A percentile compares a stretch with the other conserved stretches of the same genome.
phyloP scores from a whole-genome alignment of 2,329 filamentous ascomycete genomes.

The Harringtonia lauricola region DNA sequence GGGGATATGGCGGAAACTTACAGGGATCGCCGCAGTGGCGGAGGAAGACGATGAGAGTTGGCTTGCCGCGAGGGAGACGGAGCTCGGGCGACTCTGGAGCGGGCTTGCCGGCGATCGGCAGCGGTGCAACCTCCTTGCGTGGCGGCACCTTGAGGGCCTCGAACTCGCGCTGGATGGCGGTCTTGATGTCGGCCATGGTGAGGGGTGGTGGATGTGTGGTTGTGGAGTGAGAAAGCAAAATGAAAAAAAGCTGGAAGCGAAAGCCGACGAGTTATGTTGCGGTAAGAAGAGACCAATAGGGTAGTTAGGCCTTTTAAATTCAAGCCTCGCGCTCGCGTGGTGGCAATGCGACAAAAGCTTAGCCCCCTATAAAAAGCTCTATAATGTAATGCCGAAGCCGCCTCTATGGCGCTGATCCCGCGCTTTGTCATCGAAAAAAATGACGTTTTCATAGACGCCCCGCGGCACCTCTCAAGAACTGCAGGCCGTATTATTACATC shows the following conservation, averaged over 20 bases:
- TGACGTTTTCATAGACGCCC: too few species aligned
- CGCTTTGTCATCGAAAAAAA: too few species aligned
- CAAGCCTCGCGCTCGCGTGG: background rate
- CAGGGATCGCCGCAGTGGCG: constrained; percentile 67
- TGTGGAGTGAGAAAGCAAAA: background rate
- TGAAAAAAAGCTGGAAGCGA: constrained; percentile 13
- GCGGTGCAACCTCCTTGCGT: constrained; percentile 28
- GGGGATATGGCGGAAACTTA: constrained; percentile 25
- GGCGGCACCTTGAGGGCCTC: constrained; percentile 2
- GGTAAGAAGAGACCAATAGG: background rate
- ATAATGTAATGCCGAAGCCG: too few species aligned
- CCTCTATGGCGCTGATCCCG: too few species aligned
- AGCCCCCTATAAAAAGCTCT: too few species aligned
- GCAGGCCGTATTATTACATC: too few species aligned
- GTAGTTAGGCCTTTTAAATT: too few species aligned
- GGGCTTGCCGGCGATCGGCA: constrained; percentile 39
- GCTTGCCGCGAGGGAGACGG: constrained; percentile 39
- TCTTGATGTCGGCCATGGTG: constrained; percentile 10
- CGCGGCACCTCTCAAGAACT: too few species aligned
- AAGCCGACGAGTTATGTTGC: constrained; percentile 12
- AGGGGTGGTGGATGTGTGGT: background rate
- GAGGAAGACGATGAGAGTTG: constrained; percentile 55
- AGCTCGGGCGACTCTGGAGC: constrained; percentile 45
- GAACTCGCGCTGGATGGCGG: background rate
- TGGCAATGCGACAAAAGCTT: background rate